Percentiles rank a stretch among this genome's conserved stretches.
These are phyloP conservation scores for Penicillium psychrosexuale DNA, from an alignment of 2,329 filamentous ascomycete species.

Conservation along the genomic window DNA sequence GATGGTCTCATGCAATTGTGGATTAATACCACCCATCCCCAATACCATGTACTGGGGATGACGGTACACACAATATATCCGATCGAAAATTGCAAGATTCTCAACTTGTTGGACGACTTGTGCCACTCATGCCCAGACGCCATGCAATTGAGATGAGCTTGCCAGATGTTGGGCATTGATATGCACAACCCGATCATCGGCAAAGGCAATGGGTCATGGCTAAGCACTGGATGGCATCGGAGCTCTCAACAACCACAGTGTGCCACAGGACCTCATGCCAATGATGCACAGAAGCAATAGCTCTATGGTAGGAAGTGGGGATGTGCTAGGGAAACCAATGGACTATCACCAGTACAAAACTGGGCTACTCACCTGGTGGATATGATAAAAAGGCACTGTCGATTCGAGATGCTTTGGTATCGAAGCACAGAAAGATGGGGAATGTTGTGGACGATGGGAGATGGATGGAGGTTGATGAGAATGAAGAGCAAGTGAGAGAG, in stretches of 20 bases:
- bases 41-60: neutral
- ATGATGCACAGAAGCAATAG: neutral
- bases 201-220: neutral
- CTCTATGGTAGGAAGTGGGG: neutral
- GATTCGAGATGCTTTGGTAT: neutral
- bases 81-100: neutral
- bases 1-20: neutral
- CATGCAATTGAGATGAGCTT: neutral
- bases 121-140: neutral
- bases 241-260: neutral
- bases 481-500: neutral
- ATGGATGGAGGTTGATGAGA: neutral
- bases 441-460: neutral
- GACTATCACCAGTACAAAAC: neutral
- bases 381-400: neutral
- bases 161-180: neutral
- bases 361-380: neutral
- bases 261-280: neutral
- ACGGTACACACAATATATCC: too few species aligned
- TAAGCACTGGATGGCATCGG: neutral
- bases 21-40: neutral
- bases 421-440: neutral
- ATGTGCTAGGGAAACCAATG: neutral
- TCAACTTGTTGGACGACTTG: neutral
- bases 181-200: neutral